These are phyloP conservation scores for Aureobasidium sp. DNA, from an alignment of 2,329 filamentous ascomycete genomes.

Conservation along the genomic window DNA sequence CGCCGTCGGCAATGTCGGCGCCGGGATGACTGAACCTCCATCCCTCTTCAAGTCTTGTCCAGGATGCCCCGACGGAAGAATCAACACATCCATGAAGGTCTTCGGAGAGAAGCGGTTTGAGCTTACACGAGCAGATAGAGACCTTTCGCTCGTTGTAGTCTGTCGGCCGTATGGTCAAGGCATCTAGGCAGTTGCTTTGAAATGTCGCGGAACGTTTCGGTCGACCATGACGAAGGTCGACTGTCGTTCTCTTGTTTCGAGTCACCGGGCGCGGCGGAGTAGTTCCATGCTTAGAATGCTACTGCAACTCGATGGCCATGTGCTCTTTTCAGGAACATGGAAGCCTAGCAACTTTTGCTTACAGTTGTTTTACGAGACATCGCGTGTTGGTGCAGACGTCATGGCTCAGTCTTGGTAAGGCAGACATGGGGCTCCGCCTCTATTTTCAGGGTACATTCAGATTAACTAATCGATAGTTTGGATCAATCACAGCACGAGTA, in stretches of 20 bases:
- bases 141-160: background rate
- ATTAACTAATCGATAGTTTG: background rate
- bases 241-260: background rate
- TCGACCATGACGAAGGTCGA: background rate
- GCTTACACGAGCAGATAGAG: background rate
- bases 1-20: background rate
- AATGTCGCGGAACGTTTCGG: background rate
- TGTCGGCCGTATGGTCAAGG: background rate
- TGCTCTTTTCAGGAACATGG: slow-evolving; percentile 6
- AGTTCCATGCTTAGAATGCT: background rate
- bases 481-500: background rate
- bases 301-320: slow-evolving; percentile 1
- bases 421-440: slow-evolving; percentile 8
- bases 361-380: slow-evolving; percentile 4
- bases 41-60: background rate
- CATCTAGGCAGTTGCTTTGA: slow-evolving; percentile 12
- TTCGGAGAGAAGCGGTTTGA: background rate
- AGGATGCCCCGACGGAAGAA: slow-evolving; percentile 1
- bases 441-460: background rate
- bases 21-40: background rate
- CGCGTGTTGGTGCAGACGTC: slow-evolving; percentile 10
- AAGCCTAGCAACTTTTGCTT: slow-evolving; percentile 9
- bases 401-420: slow-evolving; percentile 13
- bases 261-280: slow-evolving; percentile 8
- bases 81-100: background rate